Evolutionary conservation across 2,329 filamentous ascomycete genomes (phyloP).

Genomic region (Botrytis galanthina): DNA sequence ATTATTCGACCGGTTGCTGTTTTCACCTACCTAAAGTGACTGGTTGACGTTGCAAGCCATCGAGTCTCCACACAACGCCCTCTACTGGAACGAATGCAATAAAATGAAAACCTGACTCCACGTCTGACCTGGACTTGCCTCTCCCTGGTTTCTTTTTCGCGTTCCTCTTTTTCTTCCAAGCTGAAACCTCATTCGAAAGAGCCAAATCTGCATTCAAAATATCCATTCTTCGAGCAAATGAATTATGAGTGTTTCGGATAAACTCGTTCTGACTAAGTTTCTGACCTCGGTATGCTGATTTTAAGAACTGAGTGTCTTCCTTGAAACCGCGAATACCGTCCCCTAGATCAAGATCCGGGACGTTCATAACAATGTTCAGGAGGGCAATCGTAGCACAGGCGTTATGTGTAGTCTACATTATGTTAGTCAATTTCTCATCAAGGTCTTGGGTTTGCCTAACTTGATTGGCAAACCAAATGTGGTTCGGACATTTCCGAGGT

Average conservation of each 20-base stretch:
- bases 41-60: slow-evolving; percentile 75
- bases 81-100: slow-evolving; percentile 79
- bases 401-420: slow-evolving; percentile 67
- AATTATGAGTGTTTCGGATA: slow-evolving; percentile 82
- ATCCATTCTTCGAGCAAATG: slow-evolving; percentile 79
- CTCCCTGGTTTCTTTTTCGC: slow-evolving; percentile 41
- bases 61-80: slow-evolving; percentile 81
- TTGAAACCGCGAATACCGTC: slow-evolving; percentile 71
- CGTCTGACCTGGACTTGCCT: slow-evolving; percentile 45
- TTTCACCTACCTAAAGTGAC: slow-evolving; percentile 54
- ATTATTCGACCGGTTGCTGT: neutral
- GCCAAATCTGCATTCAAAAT: slow-evolving; percentile 69
- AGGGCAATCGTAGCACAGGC: slow-evolving; percentile 91
- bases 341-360: slow-evolving; percentile 64
- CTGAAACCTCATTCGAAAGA: slow-evolving; percentile 53
- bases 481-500: slow-evolving; percentile 55
- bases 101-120: slow-evolving; percentile 77
- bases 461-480: slow-evolving; percentile 94
- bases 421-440: neutral
- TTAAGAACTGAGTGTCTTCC: slow-evolving; percentile 63
- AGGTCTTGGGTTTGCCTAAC: slow-evolving; percentile 43
- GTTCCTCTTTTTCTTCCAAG: slow-evolving; percentile 40
- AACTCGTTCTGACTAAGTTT: slow-evolving; percentile 71
- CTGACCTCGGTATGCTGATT: slow-evolving; percentile 72
- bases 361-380: slow-evolving; percentile 91